Evolutionary conservation across 2,329 filamentous ascomycete genomes (phyloP), one percentile per base, ranked within the genome.

Genomic region (Colletotrichum trifolii): DNA sequence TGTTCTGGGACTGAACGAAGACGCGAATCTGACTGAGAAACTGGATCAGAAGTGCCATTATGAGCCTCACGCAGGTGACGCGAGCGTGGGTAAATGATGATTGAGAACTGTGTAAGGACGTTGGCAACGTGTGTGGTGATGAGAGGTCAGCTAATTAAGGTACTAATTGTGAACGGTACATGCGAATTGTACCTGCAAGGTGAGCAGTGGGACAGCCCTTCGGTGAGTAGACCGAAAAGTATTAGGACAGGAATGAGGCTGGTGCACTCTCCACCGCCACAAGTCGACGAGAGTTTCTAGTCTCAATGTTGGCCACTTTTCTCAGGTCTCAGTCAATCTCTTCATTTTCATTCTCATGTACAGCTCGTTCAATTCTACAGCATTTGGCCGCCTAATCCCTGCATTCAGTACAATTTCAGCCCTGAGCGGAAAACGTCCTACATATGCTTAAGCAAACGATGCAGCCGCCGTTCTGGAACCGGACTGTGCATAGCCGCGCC

Each of bases 1-100:
- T 91, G 76, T 94, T 85, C 66, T 89, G 87, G 17, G 78, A 78
- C 58, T 84, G 83, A 53, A 94, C 83, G 62, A 91, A 84, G 17
- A 79, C 79, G 56, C 86, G 85, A 59, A 95, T 85, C 59, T 87
- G 86, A 10, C 79, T 77, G 56, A 95, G 85, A 74, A 94, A 96
- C 69, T 90, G 83, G 69, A 88, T 82, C 25, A 92, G 79, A 47
- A 91, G 84, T 42, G 89, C 83, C 78, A 92, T 92, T 54, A 15
- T 47, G 35, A 15, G 70, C 15, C 25, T 25, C 25, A 25, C 25
- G 25, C 25, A 25, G 4, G 25, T 71, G 64, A 45, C 63, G 55
- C 56, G 54, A 17, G 45, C 17, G 45, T 17, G 17, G 7, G 7
- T 15, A n/a, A 15, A 10, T 46, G 43, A 15, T 34, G 40, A 49